Evolutionary conservation across 371 early-diverging fungal species (phyloP), one percentile per base, ranked within the genome.

Genomic region (Gilbertella persicaria): DNA sequence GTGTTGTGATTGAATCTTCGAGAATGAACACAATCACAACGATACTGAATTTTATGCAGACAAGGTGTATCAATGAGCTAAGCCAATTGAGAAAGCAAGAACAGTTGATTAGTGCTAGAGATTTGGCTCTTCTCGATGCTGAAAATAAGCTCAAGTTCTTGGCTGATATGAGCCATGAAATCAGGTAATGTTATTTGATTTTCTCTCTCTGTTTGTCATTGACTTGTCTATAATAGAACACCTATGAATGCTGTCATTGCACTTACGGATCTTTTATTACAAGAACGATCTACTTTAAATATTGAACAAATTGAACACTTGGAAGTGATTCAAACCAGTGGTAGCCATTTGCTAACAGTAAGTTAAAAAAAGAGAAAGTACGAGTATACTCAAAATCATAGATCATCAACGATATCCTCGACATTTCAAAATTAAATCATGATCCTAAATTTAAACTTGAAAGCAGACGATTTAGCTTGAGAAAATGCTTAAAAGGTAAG

Each of bases 201-300:
- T 40, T 23, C 25, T 28, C 33, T 26, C 24, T 24, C 13, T 45
- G 20, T 40, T 13, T 19, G 12, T 21, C 17, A 13, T 12, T 16
- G 12, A 16, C 41, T 39, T 47, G 20, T 53, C 9, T 33, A 13
- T 8, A 16, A 33, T 50, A 74, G 78, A 60, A 83, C 79, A 13
- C 83, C 83, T 9, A 83, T 83, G 83, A 80, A 79, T 60, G 83
- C 83, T 5, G 83, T 83, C 23, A 80, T 83, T 45, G 83, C 80
- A 3, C 63, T 83, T 47, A 83, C 83, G 0, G 80, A 83, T 55
- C 56, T 83, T 19, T 60, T 83, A 17, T 54, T 83, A 21, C 73
- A 69, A 56, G 83, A 83, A 54, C 67, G 79, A 25, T 63, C 59
- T 1, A 71, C 70, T 6, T 66, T 83, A 14, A 78, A 75, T 30